These are phyloP conservation scores for Nigrospora oryzae DNA, from an alignment of 2,329 filamentous ascomycete species.

Conservation along the genomic window DNA sequence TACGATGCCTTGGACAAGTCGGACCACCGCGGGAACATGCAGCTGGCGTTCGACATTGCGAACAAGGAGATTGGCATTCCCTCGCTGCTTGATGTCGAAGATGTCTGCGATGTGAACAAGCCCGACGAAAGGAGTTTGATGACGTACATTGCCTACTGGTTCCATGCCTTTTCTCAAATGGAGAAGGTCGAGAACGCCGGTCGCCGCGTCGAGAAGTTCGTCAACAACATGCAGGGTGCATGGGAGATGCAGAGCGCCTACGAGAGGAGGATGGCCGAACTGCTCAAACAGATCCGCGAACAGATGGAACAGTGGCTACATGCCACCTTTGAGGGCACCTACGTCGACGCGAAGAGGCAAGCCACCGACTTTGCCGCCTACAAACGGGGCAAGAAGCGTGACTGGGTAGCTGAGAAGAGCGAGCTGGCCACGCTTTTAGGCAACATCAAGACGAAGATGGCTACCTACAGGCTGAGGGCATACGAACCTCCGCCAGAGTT, in stretches of 20 bases:
- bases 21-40: constrained; percentile 95
- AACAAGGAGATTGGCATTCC: constrained; percentile 95
- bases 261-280: constrained; percentile 79
- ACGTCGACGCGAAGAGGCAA: constrained; percentile 85
- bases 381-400: constrained; percentile 82
- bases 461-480: constrained; percentile 82
- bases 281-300: constrained; percentile 65
- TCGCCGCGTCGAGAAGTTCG: constrained; percentile 93
- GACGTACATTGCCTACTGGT: constrained; percentile 99
- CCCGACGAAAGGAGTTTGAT: constrained; percentile 95
- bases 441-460: constrained; percentile 98
- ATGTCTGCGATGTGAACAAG: constrained; percentile 93
- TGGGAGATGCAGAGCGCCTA: constrained; percentile 99
- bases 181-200: constrained; percentile 97
- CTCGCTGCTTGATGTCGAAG: constrained; percentile 90
- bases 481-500: constrained; percentile 86
- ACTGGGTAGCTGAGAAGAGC: constrained; percentile 97
- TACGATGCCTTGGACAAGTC: constrained; percentile 90
- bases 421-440: constrained; percentile 87
- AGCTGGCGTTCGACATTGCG: constrained; percentile 93
- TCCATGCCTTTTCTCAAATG: constrained; percentile 98
- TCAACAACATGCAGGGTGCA: constrained; percentile 96
- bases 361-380: constrained; percentile 75
- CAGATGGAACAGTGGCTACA: constrained; percentile 72
- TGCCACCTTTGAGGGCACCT: constrained; percentile 82